Conservation (phyloP, 179 eudicot genomes). For the Dionaea muscipula region DNA sequence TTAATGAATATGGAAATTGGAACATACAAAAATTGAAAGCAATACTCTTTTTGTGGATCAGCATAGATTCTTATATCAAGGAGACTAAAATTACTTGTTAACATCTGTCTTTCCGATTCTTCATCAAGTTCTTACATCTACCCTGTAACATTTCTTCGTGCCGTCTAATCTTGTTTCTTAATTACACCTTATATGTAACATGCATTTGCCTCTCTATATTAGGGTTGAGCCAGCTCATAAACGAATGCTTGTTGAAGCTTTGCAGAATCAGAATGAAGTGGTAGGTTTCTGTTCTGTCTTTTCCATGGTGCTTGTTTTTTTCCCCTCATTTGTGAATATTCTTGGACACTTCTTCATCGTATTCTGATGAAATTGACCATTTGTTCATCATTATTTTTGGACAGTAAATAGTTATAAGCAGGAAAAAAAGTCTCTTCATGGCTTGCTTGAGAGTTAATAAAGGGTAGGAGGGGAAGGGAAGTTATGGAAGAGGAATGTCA, state of each 20-base stretch:
- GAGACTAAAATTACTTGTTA: background rate
- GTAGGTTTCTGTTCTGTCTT: slow-evolving; percentile 22
- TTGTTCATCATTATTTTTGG: no score
- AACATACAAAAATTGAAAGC: no score
- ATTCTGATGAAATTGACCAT: background rate
- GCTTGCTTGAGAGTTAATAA: no score
- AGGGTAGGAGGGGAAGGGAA: no score
- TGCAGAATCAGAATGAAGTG: slow-evolving; percentile 97
- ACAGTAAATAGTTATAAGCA: no score
- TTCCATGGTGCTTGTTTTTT: slow-evolving; percentile 1
- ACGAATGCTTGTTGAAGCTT: slow-evolving; percentile 90
- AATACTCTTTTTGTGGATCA: background rate
- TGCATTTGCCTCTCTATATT: slow-evolving; percentile 4
- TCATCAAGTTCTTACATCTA: background rate
- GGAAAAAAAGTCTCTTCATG: no score
- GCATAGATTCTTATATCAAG: background rate
- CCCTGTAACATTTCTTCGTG: background rate
- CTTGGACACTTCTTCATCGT: background rate
- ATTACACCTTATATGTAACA: background rate
- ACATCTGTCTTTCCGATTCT: background rate
- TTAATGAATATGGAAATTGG: no score
- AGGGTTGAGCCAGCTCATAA: slow-evolving; percentile 99
- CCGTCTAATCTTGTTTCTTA: background rate
- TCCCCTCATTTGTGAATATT: no score
- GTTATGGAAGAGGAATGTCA: no score